Conservation (phyloP, 1,284 basidiomycete species). For the Ustilago sp. region DNA sequence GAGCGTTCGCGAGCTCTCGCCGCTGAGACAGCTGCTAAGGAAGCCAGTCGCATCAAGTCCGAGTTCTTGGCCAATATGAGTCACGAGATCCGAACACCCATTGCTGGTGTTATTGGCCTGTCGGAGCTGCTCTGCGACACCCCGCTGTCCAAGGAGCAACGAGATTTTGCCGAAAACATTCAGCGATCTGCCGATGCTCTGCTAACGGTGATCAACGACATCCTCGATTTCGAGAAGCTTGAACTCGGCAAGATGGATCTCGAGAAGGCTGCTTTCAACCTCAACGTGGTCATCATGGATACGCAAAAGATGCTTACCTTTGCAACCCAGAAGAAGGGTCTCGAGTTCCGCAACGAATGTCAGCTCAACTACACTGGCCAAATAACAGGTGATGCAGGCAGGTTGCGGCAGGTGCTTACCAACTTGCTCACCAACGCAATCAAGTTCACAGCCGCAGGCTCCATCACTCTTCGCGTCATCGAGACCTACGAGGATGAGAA, state of each 20-base stretch:
- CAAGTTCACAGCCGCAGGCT: conserved; percentile 69
- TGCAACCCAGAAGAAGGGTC: conserved; percentile 67
- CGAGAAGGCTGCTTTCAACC: conserved; percentile 70
- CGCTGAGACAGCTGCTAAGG: conserved; percentile 71
- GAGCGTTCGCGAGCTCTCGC: conserved; percentile 67
- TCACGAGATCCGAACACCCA: conserved; percentile 72
- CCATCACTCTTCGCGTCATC: conserved; percentile 65
- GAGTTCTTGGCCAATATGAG: conserved; percentile 70
- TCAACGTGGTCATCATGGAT: conserved; percentile 69
- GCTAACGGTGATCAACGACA: conserved; percentile 71
- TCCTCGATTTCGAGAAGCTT: conserved; percentile 72
- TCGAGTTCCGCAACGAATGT: conserved; percentile 65
- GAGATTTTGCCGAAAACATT: conserved; percentile 71
- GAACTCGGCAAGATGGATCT: conserved; percentile 71
- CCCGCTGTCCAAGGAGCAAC: conserved; percentile 69
- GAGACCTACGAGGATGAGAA: conserved; percentile 60
- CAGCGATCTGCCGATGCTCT: conserved; percentile 71
- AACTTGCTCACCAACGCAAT: conserved; percentile 71
- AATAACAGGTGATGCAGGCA: conserved; percentile 62
- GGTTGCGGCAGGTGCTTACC: conserved; percentile 68
- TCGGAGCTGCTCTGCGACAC: conserved; percentile 67
- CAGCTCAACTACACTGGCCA: conserved; percentile 58
- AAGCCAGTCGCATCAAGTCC: conserved; percentile 73
- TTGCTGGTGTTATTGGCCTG: conserved; percentile 70
- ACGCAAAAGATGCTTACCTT: conserved; percentile 68